Conservation (phyloP, 2,329 filamentous ascomycete genomes). For the Graphiopsis chlorocephala region DNA sequence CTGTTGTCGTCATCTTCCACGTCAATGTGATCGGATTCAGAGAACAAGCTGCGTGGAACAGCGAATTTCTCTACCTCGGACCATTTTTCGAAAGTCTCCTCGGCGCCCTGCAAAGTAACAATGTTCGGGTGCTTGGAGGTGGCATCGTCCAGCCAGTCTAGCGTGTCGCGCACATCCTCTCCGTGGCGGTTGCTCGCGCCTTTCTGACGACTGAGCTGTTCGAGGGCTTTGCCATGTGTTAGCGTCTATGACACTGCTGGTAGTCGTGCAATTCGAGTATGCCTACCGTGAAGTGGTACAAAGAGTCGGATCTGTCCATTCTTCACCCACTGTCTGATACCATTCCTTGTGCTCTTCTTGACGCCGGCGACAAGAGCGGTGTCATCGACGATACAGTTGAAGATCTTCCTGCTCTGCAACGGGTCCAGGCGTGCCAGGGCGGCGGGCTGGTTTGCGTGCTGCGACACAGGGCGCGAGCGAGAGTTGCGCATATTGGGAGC, state of each 20-base stretch:
- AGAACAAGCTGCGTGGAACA: slow-evolving; percentile 49
- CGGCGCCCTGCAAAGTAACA: slow-evolving; percentile 48
- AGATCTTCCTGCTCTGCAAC: slow-evolving; percentile 43
- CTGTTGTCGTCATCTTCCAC: slow-evolving; percentile 36
- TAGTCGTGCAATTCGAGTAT: neutral
- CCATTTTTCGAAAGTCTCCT: slow-evolving; percentile 49
- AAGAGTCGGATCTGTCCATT: slow-evolving; percentile 51
- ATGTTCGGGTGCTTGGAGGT: slow-evolving; percentile 44
- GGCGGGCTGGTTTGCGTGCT: slow-evolving; percentile 24
- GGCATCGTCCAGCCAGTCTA: slow-evolving; percentile 52
- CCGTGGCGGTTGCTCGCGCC: slow-evolving; percentile 41
- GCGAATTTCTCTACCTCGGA: slow-evolving; percentile 49
- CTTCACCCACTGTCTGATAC: slow-evolving; percentile 51
- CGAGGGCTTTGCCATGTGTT: slow-evolving; percentile 38
- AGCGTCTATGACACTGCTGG: neutral
- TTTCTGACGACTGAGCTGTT: slow-evolving; percentile 46
- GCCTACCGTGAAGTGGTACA: slow-evolving; percentile 51
- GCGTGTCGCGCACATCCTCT: slow-evolving; percentile 47
- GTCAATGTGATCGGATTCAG: slow-evolving; percentile 46
- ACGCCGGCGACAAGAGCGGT: slow-evolving; percentile 50
- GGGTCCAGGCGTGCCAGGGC: slow-evolving; percentile 6
- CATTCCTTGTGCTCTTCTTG: slow-evolving; percentile 51
- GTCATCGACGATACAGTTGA: slow-evolving; percentile 55
- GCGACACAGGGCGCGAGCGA: slow-evolving; percentile 29
- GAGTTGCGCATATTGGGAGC: slow-evolving; percentile 37